These are phyloP conservation scores for Teratosphaeria gauchensis DNA, from an alignment of 2,329 filamentous ascomycete genomes.

Conservation along the genomic window DNA sequence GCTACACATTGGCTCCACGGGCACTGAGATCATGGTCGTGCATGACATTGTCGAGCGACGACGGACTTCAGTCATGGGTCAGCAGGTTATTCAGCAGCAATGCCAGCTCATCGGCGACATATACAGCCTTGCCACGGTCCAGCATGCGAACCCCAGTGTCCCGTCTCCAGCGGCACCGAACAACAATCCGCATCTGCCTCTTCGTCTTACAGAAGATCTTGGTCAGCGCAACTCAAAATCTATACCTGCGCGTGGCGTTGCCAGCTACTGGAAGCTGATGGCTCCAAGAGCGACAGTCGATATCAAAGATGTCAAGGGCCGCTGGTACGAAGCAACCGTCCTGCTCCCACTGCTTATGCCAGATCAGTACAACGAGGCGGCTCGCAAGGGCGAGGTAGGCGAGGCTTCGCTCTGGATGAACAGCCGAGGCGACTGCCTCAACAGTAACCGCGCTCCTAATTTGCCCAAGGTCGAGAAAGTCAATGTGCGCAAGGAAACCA, in stretches of 20 bases:
- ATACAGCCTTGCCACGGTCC: slow-evolving; percentile 39
- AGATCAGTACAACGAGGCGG: slow-evolving; percentile 15
- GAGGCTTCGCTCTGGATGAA: slow-evolving; percentile 29
- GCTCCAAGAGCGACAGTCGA: slow-evolving; percentile 24
- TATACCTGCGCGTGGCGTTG: slow-evolving; percentile 25
- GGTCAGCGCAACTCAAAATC: slow-evolving; percentile 38
- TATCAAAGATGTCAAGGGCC: slow-evolving; percentile 45
- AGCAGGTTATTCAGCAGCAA: slow-evolving; percentile 15
- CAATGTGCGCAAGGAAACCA: slow-evolving; percentile 23
- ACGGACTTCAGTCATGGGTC: slow-evolving; percentile 11
- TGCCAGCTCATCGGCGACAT: slow-evolving; percentile 40
- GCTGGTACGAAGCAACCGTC: slow-evolving; percentile 50
- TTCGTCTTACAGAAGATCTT: slow-evolving; percentile 44
- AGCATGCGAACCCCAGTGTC: slow-evolving; percentile 25
- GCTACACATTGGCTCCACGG: slow-evolving; percentile 32
- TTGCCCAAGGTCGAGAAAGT: slow-evolving; percentile 19
- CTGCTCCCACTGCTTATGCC: slow-evolving; percentile 35
- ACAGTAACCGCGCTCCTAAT: slow-evolving; percentile 19
- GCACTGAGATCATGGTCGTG: slow-evolving; percentile 41
- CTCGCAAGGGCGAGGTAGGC: slow-evolving; percentile 21
- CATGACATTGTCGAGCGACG: slow-evolving; percentile 34
- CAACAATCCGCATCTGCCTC: slow-evolving; percentile 36
- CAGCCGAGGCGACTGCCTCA: slow-evolving; percentile 24
- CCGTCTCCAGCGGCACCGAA: slow-evolving; percentile 24
- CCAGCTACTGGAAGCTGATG: slow-evolving; percentile 37